Base-by-base conservation (phyloP, 805 yeast species). In the Yueomyces sinensis region DNA sequence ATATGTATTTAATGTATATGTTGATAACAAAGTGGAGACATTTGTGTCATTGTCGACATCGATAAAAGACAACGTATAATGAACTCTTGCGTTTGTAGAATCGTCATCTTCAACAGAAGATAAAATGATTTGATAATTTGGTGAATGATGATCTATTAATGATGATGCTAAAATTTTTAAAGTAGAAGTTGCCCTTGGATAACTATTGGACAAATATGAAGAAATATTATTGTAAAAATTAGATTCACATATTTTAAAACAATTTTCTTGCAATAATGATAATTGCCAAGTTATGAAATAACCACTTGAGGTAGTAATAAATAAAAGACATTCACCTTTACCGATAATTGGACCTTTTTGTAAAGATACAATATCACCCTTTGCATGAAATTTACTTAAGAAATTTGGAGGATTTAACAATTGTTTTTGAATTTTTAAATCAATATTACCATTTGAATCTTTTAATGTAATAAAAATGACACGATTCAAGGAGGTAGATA, bases 401-500 rank as follows among this genome's bases (percentile, higher is more conserved):
- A 72, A 46, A 35, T 51, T 39, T 40, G 54, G 49, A 58, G 58
- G 43, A 32, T 50, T 53, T 28, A 51, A 40, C 24, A 53, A 34
- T 35, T 50, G 52, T 29, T 52, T 49, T 34, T 43, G 47, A 29
- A 54, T 29, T 30, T 41, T 37, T 7, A 53, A 36, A 5, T 49
- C 47, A 1, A 82, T 74, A 45, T 73, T 76, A 23, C 93, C 89
- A 25, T 70, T 63, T 32, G 71, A 63, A 52, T 84, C 91, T 40
- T 79, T 69, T 23, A 86, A 59, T 0, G 76, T 62, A 2, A 83
- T 48, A 30, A 82, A 61, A 5, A 77, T 52, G 30, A 78, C 71
- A 39, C 87, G 63, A 17, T 83, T 83, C 40, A 70, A 60, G 3
- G 81, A 71, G 0, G 95, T 83, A 6, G 84, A 70, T 7, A 79